Base-by-base conservation (phyloP, 2,329 filamentous ascomycete genomes). In the Aureobasidium namibiae region DNA sequence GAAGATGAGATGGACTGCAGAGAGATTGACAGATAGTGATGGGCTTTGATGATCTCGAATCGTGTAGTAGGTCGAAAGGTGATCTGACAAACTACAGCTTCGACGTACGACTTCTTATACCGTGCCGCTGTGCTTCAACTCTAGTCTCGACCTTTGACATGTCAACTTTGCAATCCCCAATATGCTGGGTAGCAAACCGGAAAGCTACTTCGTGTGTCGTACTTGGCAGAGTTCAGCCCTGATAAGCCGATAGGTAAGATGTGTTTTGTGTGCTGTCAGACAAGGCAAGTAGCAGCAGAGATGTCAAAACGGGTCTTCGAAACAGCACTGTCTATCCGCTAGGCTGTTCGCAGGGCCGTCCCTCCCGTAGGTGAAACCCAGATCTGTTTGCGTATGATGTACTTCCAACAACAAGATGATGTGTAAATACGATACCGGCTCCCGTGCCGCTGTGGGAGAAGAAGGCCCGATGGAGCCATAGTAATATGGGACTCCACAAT, bases 271-370 rank as follows among this genome's bases (percentile, higher is more conserved):
- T 42, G 42, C 54, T 46, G 42, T 44, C 54, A 48, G 48, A 57
- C 42, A 57, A 57, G 41, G 54, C 54, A 48, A 57, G 42, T 57
- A 48, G 42, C 33, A 46, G 41, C 10, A 48, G 16, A 46, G 33
- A 16, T 31, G 23, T 46, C 41, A 21, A 48, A 46, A 46, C 3
- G 31, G 23, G 31, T 39, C 24, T 57, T 39, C 34, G 42, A 57
- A 48, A 48, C 41, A 36, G 31, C n/a, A 14, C 11, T 48, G 16
- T 29, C 23, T 33, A 16, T 46, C 42, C 42, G 24, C 31, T 39
- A 29, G 41, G 42, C 41, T 39, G 18, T n/a, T 36, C 18, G 39
- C 39, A 36, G 52, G 38, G 39, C 52, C 52, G 38, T 56, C 39
- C 52, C 52, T 39, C 13, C 26, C 29, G 52, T 18, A 10, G 36